phyloP scores from a whole-genome alignment of 768 basidiomycete genomes.

The Solioccasus polychromus region DNA sequence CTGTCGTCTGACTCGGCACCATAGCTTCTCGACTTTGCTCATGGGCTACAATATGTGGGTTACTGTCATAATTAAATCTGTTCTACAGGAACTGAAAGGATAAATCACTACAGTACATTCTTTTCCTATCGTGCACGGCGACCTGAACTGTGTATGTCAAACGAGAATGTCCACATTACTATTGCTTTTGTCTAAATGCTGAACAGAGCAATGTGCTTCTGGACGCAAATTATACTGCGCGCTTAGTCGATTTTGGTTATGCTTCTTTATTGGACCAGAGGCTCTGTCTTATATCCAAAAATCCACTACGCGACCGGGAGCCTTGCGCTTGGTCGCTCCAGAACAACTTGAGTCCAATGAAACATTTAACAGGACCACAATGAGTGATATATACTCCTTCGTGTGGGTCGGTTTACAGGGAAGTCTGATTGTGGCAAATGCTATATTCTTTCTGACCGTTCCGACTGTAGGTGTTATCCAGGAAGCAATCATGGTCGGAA shows the following conservation, averaged over 20 bases:
- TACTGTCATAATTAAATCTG: not conserved
- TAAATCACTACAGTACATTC: conserved; percentile 8
- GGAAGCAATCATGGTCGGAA: conserved; percentile 1
- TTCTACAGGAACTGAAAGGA: no score
- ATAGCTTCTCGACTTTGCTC: not conserved
- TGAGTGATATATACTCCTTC: conserved; percentile 17
- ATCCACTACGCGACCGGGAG: conserved; percentile 31
- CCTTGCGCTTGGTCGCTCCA: conserved; percentile 44
- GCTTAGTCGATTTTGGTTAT: conserved; percentile 43
- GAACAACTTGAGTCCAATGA: conserved; percentile 25
- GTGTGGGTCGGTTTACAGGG: conserved; percentile 28
- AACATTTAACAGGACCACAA: not conserved
- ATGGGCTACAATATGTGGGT: not conserved
- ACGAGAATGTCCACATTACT: no score
- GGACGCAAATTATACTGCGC: conserved; percentile 28
- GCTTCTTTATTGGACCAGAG: conserved; percentile 23
- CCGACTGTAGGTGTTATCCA: conserved; percentile 4
- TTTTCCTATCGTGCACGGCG: conserved; percentile 7
- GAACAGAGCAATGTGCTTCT: conserved; percentile 16
- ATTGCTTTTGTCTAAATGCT: not conserved
- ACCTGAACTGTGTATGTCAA: conserved; percentile 5
- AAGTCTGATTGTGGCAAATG: conserved; percentile 40
- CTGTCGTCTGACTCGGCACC: not conserved
- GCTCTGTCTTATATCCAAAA: conserved; percentile 2
- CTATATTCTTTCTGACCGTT: conserved; percentile 13